phyloP scores from a whole-genome alignment of 179 eudicot species.

The Silene coronaria region DNA sequence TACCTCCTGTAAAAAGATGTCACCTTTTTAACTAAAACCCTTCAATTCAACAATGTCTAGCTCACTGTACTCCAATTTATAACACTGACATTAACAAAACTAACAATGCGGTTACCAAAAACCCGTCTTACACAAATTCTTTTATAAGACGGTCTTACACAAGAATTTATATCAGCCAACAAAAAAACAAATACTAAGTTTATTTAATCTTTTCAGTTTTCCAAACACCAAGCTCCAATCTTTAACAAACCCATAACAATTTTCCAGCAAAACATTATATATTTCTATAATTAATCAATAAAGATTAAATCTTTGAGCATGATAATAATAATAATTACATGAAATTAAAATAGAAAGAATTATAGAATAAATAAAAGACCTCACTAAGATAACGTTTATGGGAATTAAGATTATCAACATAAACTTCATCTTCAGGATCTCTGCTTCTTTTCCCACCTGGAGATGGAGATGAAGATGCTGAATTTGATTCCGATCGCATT shows the following conservation, averaged over 20 bases:
- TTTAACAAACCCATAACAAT: no score
- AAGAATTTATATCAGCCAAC: neutral
- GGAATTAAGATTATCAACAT: constrained; percentile 78
- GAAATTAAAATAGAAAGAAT: neutral
- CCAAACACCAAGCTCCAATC: no score
- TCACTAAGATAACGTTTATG: constrained; percentile 95
- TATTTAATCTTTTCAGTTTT: no score
- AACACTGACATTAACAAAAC: no score
- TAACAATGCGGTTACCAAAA: no score
- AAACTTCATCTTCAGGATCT: constrained; percentile 92
- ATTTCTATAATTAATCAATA: neutral
- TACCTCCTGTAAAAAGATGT: neutral
- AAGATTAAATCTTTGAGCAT: neutral
- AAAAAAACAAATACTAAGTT: no score
- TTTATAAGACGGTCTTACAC: no score
- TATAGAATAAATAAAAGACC: constrained; percentile 37
- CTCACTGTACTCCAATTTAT: neutral
- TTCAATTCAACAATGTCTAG: neutral
- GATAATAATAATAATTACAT: neutral
- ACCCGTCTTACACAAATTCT: no score
- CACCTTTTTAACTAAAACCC: neutral
- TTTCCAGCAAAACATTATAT: no score
- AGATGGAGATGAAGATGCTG: constrained; percentile 52
- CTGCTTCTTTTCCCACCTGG: constrained; percentile 64
- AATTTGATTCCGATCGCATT: constrained; percentile 52